A percentile compares a stretch with the other conserved stretches of the same genome.
phyloP scores from a whole-genome alignment of 2,329 filamentous ascomycete genomes.

The Colletotrichum sojae region DNA sequence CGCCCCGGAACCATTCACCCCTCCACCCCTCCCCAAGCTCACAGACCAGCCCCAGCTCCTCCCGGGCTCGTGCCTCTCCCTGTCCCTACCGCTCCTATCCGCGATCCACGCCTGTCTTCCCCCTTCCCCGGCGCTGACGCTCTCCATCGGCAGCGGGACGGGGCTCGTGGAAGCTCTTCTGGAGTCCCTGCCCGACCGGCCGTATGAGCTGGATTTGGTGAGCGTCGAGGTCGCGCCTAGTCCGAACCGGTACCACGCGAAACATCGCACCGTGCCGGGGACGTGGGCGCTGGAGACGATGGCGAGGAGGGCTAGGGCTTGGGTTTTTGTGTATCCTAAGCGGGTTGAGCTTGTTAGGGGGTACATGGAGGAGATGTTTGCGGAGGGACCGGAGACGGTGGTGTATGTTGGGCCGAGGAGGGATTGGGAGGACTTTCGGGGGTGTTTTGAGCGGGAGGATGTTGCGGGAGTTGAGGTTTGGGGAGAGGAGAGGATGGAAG shows the following conservation, averaged over 20 bases:
- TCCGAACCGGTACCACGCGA: neutral
- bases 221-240: constrained; percentile 35
- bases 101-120: constrained; percentile 36
- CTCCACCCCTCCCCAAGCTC: constrained; percentile 20
- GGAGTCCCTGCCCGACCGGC: constrained; percentile 31
- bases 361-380: constrained; percentile 44
- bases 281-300: constrained; percentile 49
- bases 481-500: constrained; percentile 28
- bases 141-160: constrained; percentile 50
- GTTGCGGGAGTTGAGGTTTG: constrained; percentile 11
- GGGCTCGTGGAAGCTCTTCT: constrained; percentile 49
- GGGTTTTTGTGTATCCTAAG: constrained; percentile 54
- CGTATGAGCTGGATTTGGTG: constrained; percentile 18
- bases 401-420: constrained; percentile 31
- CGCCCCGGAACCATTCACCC: neutral
- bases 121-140: constrained; percentile 10
- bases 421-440: constrained; percentile 31
- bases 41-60: constrained; percentile 34
- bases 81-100: constrained; percentile 46
- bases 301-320: constrained; percentile 43
- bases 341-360: constrained; percentile 46
- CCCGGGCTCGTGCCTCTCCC: constrained; percentile 48
- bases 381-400: constrained; percentile 1
- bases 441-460: neutral
- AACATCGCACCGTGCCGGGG: constrained; percentile 47